Base-by-base conservation (phyloP, 257 asterid genomes). In the Rhazya stricta region DNA sequence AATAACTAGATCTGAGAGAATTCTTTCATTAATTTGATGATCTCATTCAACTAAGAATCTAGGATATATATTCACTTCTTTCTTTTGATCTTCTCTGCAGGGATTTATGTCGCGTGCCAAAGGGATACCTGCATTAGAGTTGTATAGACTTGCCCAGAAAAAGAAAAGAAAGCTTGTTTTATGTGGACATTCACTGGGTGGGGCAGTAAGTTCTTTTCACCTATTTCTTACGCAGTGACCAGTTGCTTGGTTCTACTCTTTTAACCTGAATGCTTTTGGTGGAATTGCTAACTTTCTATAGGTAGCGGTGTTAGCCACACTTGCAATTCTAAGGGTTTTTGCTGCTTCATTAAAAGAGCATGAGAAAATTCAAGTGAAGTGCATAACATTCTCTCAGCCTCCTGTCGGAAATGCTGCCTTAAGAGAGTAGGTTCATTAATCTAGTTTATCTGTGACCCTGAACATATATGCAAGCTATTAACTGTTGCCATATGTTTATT, bases 101-200 rank as follows among this genome's bases (percentile, higher is more conserved):
- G 99, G 99, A 82, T 95, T 95, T 87, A 91, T 95, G 99, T 89
- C 94, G 66, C 99, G 99, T 73, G 99, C 99, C 75, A 95, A 92
- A 86, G 99, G 99, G 80, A 95, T 95, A 79, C 98, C 99, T 32
- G 97, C 98, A 65, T 80, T 91, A 81, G 99, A 95, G 86, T 80
- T 95, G 78, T 95, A 95, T 84, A 88, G 96, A 84, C 95, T 94
- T 79, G 98, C 99, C 51, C 98, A 92, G 85, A 94, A 84, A 75
- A 93, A 93, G 91, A 93, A 85, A 66, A 79, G 91, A 66, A 93
- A 91, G 80, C 91, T 93, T 76, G 97, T 93, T 75, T 83, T 93
- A 67, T 93, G 98, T 81, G 98, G 98, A 15, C 98, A 93, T 83
- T 93, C 98, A 68, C 96, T 93, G 83, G 98, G 98, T 81, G 98